Conservation (phyloP, 1,139 yeast genomes). For the Entelexis sorbosivorans region DNA sequence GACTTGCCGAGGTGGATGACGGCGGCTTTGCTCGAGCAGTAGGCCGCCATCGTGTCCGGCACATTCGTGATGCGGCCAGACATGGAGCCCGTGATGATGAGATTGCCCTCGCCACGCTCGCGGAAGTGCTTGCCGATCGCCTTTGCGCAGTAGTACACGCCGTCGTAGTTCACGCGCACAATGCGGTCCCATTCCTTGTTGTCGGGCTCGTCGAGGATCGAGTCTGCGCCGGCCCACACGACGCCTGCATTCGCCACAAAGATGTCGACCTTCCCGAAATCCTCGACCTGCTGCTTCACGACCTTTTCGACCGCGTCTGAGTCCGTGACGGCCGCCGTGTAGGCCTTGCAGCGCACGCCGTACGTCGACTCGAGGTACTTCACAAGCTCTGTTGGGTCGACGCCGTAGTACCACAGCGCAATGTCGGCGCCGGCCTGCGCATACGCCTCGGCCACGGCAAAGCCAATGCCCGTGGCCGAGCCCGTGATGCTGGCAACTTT, state of each 20-base stretch:
- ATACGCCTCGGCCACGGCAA: slow-evolving; percentile 69
- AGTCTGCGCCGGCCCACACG: slow-evolving; percentile 44
- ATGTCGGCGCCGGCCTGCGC: slow-evolving; percentile 88
- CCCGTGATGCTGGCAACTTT: slow-evolving; percentile 68
- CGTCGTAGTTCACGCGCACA: slow-evolving; percentile 48
- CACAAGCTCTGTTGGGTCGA: slow-evolving; percentile 33
- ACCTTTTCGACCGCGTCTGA: slow-evolving; percentile 42
- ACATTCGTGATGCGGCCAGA: slow-evolving; percentile 69
- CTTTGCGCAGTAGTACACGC: slow-evolving; percentile 54
- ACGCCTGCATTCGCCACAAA: slow-evolving; percentile 76
- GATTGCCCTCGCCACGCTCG: slow-evolving; percentile 49
- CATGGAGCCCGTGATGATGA: slow-evolving; percentile 72
- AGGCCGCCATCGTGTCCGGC: slow-evolving; percentile 73
- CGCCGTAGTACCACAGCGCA: slow-evolving; percentile 60
- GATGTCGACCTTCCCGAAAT: slow-evolving; percentile 56
- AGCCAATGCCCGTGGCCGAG: slow-evolving; percentile 74
- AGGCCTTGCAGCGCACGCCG: slow-evolving; percentile 50
- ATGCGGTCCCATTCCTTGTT: slow-evolving; percentile 46
- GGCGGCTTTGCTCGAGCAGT: slow-evolving; percentile 77
- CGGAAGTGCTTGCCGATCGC: slow-evolving; percentile 52
- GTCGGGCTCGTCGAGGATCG: slow-evolving; percentile 40
- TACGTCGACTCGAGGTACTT: slow-evolving; percentile 38
- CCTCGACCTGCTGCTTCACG: slow-evolving; percentile 43
- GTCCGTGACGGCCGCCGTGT: slow-evolving; percentile 48
- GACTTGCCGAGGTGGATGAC: slow-evolving; percentile 62